phyloP scores from a whole-genome alignment of 768 basidiomycete species.

The Tulasnella sp. region DNA sequence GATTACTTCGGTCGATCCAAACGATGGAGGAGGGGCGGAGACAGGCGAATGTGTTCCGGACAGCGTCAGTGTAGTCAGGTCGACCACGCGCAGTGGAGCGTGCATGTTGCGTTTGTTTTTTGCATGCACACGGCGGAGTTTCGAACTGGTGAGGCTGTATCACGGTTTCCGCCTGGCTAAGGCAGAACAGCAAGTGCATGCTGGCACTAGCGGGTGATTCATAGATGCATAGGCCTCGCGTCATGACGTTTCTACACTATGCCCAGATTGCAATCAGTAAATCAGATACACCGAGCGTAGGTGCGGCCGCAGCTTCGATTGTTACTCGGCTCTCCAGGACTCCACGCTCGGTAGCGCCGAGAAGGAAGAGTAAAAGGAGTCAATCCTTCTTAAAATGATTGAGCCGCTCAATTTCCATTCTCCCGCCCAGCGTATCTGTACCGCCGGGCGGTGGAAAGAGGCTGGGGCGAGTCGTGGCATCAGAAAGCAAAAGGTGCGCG shows the following conservation, averaged over 20 bases:
- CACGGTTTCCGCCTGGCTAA: constrained; percentile 7
- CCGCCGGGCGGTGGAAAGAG: not conserved
- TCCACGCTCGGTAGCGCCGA: not conserved
- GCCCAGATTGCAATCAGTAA: not conserved
- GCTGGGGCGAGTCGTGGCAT: not conserved
- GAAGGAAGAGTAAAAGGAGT: not conserved
- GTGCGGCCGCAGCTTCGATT: constrained; percentile 14
- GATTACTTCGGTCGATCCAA: constrained; percentile 20
- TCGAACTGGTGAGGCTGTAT: constrained; percentile 10
- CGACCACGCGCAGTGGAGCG: constrained; percentile 2
- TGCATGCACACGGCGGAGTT: not conserved
- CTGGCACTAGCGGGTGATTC: constrained; percentile 3
- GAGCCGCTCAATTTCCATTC: constrained; percentile 12
- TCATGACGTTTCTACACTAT: constrained; percentile 8
- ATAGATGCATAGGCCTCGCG: constrained; percentile 15
- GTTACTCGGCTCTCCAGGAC: constrained; percentile 2
- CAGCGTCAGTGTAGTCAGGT: constrained; percentile 17
- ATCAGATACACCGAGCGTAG: constrained; percentile 17
- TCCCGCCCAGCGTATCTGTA: not conserved
- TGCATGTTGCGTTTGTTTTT: not conserved
- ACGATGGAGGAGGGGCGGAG: constrained; percentile 11
- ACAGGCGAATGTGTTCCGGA: constrained; percentile 16
- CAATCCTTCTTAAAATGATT: constrained; percentile 1
- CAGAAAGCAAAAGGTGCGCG: constrained; percentile 15
- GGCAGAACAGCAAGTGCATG: constrained; percentile 3